Evolutionary conservation across 2,329 filamentous ascomycete species (phyloP).

Genomic region (Coleophoma crateriformis): DNA sequence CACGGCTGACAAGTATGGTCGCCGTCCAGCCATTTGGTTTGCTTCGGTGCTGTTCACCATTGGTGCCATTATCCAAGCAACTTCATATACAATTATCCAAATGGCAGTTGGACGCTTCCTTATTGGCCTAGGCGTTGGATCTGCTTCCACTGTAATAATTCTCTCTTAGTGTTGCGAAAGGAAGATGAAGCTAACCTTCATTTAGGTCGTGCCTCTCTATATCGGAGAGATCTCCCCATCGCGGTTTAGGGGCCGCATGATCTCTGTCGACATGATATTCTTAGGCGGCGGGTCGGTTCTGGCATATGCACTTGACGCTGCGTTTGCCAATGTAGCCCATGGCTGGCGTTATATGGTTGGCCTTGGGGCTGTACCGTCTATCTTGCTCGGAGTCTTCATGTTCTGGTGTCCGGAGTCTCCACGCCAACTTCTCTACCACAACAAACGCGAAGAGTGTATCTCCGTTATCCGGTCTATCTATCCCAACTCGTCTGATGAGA

Average conservation of each 20-base stretch:
- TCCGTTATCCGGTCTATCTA: conserved; percentile 32
- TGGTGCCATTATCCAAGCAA: conserved; percentile 31
- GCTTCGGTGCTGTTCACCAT: conserved; percentile 33
- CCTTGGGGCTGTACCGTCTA: conserved; percentile 39
- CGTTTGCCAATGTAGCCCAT: conserved; percentile 33
- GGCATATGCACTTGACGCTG: conserved; percentile 45
- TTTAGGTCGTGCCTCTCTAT: conserved; percentile 45
- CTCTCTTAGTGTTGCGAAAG: background rate
- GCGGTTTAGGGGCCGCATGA: conserved; percentile 41
- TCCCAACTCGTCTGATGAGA: conserved; percentile 32
- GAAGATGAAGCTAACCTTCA: background rate
- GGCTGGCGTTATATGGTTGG: conserved; percentile 47
- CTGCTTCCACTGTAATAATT: conserved; percentile 31
- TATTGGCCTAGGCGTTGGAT: conserved; percentile 41
- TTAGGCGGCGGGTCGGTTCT: conserved; percentile 36
- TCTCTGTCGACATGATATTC: conserved; percentile 41
- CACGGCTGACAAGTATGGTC: conserved; percentile 30
- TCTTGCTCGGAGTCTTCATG: conserved; percentile 36
- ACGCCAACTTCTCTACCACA: conserved; percentile 37
- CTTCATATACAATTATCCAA: conserved; percentile 32
- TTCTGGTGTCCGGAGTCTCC: conserved; percentile 43
- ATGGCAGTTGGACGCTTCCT: conserved; percentile 39
- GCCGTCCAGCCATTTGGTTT: conserved; percentile 33
- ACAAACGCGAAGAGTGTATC: conserved; percentile 23
- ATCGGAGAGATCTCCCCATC: conserved; percentile 45